A percentile compares a stretch with the other conserved stretches of the same genome.
phyloP scores from a whole-genome alignment of 441 rosid species.

The Erodium texanum region DNA sequence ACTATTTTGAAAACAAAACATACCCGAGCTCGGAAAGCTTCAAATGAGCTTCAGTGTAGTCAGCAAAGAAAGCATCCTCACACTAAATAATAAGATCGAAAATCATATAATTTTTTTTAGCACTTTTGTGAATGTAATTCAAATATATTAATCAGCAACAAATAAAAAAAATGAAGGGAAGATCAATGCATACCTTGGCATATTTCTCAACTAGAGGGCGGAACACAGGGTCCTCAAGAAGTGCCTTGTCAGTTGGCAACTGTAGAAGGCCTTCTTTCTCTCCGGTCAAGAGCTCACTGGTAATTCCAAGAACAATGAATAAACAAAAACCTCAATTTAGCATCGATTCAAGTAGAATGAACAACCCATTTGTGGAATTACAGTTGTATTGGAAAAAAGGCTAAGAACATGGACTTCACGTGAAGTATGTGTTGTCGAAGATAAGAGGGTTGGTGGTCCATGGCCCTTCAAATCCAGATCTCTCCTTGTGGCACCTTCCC shows the following conservation, averaged over 20 bases:
- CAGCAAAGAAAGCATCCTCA: conserved; percentile 80
- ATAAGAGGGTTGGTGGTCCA: conserved; percentile 88
- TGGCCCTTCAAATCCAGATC: conserved; percentile 93
- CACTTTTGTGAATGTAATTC: too few species aligned
- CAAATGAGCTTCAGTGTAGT: conserved; percentile 64
- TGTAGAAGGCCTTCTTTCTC: conserved; percentile 84
- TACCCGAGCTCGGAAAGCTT: conserved; percentile 98
- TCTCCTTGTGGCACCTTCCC: conserved; percentile 94
- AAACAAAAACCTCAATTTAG: not conserved
- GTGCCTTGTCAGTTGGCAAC: conserved; percentile 71
- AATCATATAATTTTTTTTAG: too few species aligned
- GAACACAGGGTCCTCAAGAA: conserved; percentile 67
- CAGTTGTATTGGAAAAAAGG: too few species aligned
- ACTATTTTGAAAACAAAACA: not conserved
- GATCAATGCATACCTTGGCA: conserved; percentile 25
- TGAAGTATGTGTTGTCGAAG: conserved; percentile 87
- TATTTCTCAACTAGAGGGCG: conserved; percentile 80
- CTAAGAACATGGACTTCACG: conserved; percentile 21
- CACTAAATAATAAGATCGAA: conserved; percentile 28
- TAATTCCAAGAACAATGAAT: too few species aligned
- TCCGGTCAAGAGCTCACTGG: conserved; percentile 74
- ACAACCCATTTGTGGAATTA: not conserved
- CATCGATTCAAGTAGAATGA: not conserved
- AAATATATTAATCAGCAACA: too few species aligned
- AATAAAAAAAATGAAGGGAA: too few species aligned